Evolutionary conservation across 495 filamentous ascomycete genomes (phyloP).

Genomic region (Trichocladium uniseriatum): DNA sequence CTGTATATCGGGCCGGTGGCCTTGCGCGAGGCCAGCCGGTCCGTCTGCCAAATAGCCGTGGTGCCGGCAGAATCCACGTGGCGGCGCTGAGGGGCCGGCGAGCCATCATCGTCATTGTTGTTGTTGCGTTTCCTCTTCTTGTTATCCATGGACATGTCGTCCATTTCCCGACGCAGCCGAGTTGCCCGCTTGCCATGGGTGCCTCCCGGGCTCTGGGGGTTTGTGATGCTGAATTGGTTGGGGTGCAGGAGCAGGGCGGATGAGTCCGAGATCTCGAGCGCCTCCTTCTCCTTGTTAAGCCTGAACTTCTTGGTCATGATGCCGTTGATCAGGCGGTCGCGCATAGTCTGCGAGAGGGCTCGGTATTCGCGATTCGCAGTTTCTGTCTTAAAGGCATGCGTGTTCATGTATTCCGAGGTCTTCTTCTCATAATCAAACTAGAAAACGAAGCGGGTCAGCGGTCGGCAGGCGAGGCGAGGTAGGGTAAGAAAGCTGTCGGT

Average conservation of each 20-base stretch:
- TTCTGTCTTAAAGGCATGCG: constrained; percentile 53
- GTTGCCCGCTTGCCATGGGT: constrained; percentile 76
- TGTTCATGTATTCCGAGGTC: constrained; percentile 41
- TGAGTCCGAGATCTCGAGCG: constrained; percentile 75
- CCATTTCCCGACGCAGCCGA: constrained; percentile 66
- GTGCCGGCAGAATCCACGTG: constrained; percentile 37
- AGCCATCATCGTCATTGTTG: constrained; percentile 61
- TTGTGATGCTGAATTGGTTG: constrained; percentile 80
- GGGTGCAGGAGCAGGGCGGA: constrained; percentile 85
- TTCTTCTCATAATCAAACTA: constrained; percentile 49
- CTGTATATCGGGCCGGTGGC: constrained; percentile 52
- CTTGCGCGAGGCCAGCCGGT: constrained; percentile 38
- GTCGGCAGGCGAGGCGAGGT: neutral
- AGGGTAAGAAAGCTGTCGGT: neutral
- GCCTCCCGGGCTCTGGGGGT: constrained; percentile 70
- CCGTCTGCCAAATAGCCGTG: constrained; percentile 48
- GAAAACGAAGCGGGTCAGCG: constrained; percentile 10
- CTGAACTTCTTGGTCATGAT: constrained; percentile 66
- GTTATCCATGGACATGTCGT: constrained; percentile 59
- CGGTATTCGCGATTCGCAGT: constrained; percentile 76
- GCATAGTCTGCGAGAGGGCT: constrained; percentile 65
- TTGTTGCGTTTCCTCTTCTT: constrained; percentile 76
- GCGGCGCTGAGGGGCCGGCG: constrained; percentile 51
- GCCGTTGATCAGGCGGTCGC: constrained; percentile 71
- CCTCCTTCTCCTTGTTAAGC: constrained; percentile 79